Evolutionary conservation across 139 green algal species (phyloP).

Genomic region (Chlorella sp.): DNA sequence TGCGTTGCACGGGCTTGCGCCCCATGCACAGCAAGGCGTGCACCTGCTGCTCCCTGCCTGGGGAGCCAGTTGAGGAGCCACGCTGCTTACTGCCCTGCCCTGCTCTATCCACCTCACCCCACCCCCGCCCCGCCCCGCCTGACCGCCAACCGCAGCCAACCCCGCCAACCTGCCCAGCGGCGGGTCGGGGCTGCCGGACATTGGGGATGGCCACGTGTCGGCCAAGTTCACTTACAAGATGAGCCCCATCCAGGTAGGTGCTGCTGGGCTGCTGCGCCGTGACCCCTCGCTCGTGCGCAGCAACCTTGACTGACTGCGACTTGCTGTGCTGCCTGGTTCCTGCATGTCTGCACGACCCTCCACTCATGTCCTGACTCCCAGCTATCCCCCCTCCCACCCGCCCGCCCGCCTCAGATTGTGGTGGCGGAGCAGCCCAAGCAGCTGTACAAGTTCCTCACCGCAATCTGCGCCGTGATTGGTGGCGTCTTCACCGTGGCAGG

Average conservation of each 20-base stretch:
- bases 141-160: neutral
- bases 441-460: slow-evolving; percentile 89
- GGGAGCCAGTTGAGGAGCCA: too few species aligned
- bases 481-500: slow-evolving; percentile 88
- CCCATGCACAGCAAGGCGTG: neutral
- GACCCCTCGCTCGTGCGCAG: too few species aligned
- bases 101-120: too few species aligned
- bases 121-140: too few species aligned
- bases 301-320: too few species aligned
- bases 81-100: too few species aligned
- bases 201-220: slow-evolving; percentile 61
- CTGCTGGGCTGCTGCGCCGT: neutral
- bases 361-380: neutral
- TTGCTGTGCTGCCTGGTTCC: too few species aligned
- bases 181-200: too few species aligned
- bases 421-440: slow-evolving; percentile 63
- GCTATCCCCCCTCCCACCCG: neutral
- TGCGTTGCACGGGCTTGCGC: neutral
- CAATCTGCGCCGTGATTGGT: slow-evolving; percentile 83
- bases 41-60: too few species aligned
- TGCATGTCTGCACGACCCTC: too few species aligned
- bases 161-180: neutral
- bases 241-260: slow-evolving; percentile 75
- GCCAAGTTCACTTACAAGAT: slow-evolving; percentile 84
- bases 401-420: slow-evolving; percentile 52